Base-by-base conservation (phyloP, 805 yeast species). In the Sugiyamaella smithiae region DNA sequence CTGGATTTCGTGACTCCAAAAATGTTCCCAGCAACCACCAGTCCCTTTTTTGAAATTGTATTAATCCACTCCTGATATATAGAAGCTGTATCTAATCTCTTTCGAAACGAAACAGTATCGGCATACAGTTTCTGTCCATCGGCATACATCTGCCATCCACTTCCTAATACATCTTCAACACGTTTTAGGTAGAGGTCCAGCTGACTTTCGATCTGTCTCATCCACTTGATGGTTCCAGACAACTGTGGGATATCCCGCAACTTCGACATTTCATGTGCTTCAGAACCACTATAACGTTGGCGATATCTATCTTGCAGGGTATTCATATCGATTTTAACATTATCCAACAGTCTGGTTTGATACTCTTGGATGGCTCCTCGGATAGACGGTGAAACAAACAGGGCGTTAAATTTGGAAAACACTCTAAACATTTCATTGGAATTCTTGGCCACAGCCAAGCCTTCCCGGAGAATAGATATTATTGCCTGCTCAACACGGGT, bases 41-140 rank as follows among this genome's bases (percentile, higher is more conserved):
- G 50, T 14, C 51, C 46, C 4, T 58, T 51, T 22, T 57, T 47
- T 1, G 61, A 36, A 4, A 67, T 62, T 1, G 64, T 57, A 1
- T 52, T 45, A 0, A 77, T 43, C 93, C 95, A 88, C 1, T 62
- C 58, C 0, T 70, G 64, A 44, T 73, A 75, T 0, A 76, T 55
- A 0, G 23, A 41, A 16, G 72, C 64, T 0, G 79, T 60, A 43
- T 82, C 70, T 8, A 81, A 63, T 42, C 73, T 76, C 20, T 69
- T 64, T n/a, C 70, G 57, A 42, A 85, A 69, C 0, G 68, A 63
- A 1, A 62, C 56, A 20, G 78, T 71, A 51, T 80, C 86, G 1
- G 69, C 62, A 8, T 75, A 68, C 0, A 91, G 75, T 52, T 75
- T 77, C 45, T 73, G 75, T 0, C 96, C 97, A 45, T 82, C 88